Percentiles rank a stretch among this genome's conserved stretches.
phyloP scores from a whole-genome alignment of 768 basidiomycete genomes.

The Calocybe cyanea region DNA sequence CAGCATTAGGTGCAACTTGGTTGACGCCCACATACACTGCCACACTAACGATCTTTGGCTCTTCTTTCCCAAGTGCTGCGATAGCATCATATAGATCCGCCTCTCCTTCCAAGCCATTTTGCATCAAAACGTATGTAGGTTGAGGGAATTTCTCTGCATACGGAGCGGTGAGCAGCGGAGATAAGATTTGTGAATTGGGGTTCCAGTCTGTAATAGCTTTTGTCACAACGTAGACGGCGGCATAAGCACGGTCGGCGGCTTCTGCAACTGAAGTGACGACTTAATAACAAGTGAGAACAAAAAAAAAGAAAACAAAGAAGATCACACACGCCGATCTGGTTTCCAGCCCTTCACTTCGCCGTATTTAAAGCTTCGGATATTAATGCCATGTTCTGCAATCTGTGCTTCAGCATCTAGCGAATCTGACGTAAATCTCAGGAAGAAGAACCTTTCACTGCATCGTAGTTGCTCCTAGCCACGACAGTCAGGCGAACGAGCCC shows the following conservation, averaged over 20 bases:
- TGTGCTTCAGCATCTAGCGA: not conserved
- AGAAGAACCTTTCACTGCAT: slow-evolving; percentile 52
- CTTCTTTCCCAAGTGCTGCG: slow-evolving; percentile 32
- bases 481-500: slow-evolving; percentile 63
- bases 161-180: slow-evolving; percentile 46
- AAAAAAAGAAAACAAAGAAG: not conserved
- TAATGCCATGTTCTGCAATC: slow-evolving; percentile 45
- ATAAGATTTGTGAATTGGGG: slow-evolving; percentile 53
- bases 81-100: slow-evolving; percentile 56
- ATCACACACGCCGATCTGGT: slow-evolving; percentile 62
- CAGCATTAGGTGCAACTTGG: slow-evolving; percentile 39
- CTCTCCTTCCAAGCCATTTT: slow-evolving; percentile 76
- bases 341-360: slow-evolving; percentile 56
- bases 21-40: slow-evolving; percentile 56
- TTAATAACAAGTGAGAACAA: slow-evolving; percentile 20
- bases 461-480: slow-evolving; percentile 70
- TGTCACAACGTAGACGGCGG: slow-evolving; percentile 63
- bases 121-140: slow-evolving; percentile 58
- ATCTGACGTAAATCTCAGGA: slow-evolving; percentile 8
- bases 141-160: slow-evolving; percentile 45
- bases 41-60: slow-evolving; percentile 51
- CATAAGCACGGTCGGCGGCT: slow-evolving; percentile 58
- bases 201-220: slow-evolving; percentile 69
- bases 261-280: slow-evolving; percentile 57
- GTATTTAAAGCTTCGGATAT: slow-evolving; percentile 56